Conservation (phyloP, 345 rosid species). For the Luvunga scandens region DNA sequence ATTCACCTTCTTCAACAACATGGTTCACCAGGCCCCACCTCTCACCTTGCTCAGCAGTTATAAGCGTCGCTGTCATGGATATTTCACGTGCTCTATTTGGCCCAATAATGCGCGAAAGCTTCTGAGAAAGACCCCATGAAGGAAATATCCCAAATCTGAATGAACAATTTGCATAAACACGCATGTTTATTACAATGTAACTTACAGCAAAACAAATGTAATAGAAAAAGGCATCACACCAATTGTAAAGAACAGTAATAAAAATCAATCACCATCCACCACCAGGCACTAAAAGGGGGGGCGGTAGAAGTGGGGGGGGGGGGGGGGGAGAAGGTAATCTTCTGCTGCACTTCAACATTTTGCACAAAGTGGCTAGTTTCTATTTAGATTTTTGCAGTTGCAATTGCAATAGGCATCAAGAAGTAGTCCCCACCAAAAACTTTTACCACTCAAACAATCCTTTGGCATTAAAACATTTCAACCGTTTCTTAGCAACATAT, state of each 20-base stretch:
- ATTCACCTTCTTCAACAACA: constrained; percentile 68
- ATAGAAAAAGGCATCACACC: no score
- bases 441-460: not conserved
- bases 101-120: constrained; percentile 76
- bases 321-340: no score
- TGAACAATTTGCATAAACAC: not conserved
- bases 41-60: constrained; percentile 82
- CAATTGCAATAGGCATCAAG: not conserved
- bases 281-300: no score
- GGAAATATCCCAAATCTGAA: constrained; percentile 91
- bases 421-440: not conserved
- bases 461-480: not conserved
- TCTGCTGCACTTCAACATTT: not conserved
- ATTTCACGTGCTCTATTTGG: constrained; percentile 80
- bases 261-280: no score
- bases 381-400: no score
- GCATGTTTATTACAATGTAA: not conserved
- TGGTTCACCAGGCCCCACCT: constrained; percentile 81
- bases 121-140: constrained; percentile 97
- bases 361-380: no score
- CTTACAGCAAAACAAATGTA: no score
- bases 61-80: constrained; percentile 58
- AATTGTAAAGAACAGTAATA: no score
- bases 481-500: not conserved
- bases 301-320: rapidly evolving